Evolutionary conservation across 345 rosid genomes (phyloP), one percentile per base, ranked within the genome.

Genomic region (Kernera saxatilis): DNA sequence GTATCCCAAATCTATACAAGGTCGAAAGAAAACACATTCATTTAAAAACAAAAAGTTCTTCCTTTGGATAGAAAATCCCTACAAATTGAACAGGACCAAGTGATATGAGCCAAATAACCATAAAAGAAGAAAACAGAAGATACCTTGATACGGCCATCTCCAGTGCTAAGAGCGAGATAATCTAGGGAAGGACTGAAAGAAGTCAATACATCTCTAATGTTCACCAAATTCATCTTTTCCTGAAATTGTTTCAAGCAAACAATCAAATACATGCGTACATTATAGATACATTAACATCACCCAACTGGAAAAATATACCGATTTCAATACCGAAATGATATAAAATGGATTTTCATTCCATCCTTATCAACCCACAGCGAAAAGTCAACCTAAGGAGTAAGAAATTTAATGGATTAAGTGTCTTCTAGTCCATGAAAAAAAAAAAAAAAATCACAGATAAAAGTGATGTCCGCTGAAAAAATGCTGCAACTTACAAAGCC

Each of bases 111-210:
- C 12, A 48, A 12, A 48, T 13, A 64, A 37, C 15, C 15, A n/a
- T 5, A 21, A 11, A 15, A 41, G 19, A 51, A 9, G 29, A 43
- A 40, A 26, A 57, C 3, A 30, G 11, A 30, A 26, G 32, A 36
- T 66, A 77, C 97, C 96, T 91, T 91, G 61, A 91, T 83, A 70
- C 97, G 82, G 64, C 96, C 97, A 80, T 88, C 96, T 14, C 97
- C 97, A 0, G 93, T 77, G 74, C 86, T 80, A 72, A 91, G 75
- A 29, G 97, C 97, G 6, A 91, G 84, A 72, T 88, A 87, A 60
- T 91, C 93, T 45, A 89, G 56, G 0, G 87, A 73, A 19, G 96
- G 97, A 61, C 97, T 91, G 63, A 85, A 88, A 32, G 90, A 81
- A 17, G 96, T 89, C 79, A 92, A 78, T 6, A 92, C 72, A 74